Evolutionary conservation across 192 early-diverging fungal species (phyloP).

Genomic region (Dissophora ornata): DNA sequence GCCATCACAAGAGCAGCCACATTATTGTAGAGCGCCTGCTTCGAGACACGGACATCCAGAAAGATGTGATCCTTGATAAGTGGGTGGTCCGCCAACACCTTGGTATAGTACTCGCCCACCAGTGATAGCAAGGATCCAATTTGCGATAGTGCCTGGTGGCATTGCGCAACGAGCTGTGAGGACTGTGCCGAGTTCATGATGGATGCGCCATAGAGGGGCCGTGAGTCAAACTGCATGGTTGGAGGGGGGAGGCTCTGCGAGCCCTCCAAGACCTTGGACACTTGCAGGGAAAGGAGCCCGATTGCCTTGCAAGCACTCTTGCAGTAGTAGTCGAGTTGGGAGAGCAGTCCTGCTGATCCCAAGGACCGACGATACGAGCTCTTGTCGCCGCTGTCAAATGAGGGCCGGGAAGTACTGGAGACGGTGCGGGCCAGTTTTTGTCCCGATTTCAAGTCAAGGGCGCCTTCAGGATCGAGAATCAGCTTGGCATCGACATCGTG

Average conservation of each 20-base stretch:
- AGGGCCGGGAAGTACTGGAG: conserved; percentile 11
- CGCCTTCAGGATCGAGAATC: conserved; percentile 34
- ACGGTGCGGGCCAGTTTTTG: conserved; percentile 18
- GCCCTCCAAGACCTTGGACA: conserved; percentile 39
- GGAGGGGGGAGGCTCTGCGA: neutral
- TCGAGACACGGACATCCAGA: conserved; percentile 70
- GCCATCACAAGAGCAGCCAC: conserved; percentile 71
- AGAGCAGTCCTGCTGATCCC: conserved; percentile 29
- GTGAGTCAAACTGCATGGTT: neutral
- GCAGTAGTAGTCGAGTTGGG: conserved; percentile 54
- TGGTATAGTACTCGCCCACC: conserved; percentile 50
- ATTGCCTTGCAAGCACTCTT: conserved; percentile 51
- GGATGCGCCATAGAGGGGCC: neutral
- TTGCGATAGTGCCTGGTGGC: conserved; percentile 54
- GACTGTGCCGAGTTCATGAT: conserved; percentile 47
- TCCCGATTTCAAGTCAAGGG: neutral
- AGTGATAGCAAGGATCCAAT: conserved; percentile 49
- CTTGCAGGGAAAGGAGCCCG: conserved; percentile 23
- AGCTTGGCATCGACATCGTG: conserved; percentile 56
- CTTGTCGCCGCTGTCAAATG: conserved; percentile 8
- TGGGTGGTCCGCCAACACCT: conserved; percentile 40
- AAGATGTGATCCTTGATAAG: conserved; percentile 52
- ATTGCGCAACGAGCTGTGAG: conserved; percentile 50
- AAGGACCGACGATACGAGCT: neutral
- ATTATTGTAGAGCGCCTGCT: conserved; percentile 73